phyloP scores from a whole-genome alignment of 1,139 yeast genomes.

The Yamadazyma diddensiae region DNA sequence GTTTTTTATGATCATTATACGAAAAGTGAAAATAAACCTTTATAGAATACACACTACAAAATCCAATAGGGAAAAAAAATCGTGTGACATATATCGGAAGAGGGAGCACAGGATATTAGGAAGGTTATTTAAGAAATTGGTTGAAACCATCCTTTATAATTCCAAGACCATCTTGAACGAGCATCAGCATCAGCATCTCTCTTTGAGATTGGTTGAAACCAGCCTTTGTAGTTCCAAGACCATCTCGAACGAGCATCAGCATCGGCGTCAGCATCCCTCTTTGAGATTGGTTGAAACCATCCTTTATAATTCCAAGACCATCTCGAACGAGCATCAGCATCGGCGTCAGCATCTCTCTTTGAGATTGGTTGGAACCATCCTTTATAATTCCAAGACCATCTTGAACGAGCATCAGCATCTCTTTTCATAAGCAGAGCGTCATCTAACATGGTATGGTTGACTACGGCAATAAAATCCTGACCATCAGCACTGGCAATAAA shows the following conservation, averaged over 20 bases:
- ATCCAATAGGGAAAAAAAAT: slow-evolving; percentile 1
- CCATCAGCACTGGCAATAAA: slow-evolving; percentile 14
- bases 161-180: slow-evolving; percentile 8
- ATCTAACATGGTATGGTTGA: slow-evolving; percentile 14
- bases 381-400: slow-evolving; percentile 10
- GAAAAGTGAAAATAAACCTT: background rate
- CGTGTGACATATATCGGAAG: too few species aligned
- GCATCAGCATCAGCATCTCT: slow-evolving; percentile 11
- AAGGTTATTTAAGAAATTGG: slow-evolving; percentile 6
- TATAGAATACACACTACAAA: slow-evolving; percentile 1
- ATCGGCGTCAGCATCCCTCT: slow-evolving; percentile 12
- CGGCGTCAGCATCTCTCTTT: slow-evolving; percentile 10
- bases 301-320: slow-evolving; percentile 8
- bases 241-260: slow-evolving; percentile 11
- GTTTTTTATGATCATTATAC: too few species aligned
- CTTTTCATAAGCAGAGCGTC: slow-evolving; percentile 7
- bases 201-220: slow-evolving; percentile 9
- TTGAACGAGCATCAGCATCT: slow-evolving; percentile 12
- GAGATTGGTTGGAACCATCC: slow-evolving; percentile 13
- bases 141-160: slow-evolving; percentile 7
- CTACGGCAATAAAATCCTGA: slow-evolving; percentile 12
- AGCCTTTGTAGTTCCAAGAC: slow-evolving; percentile 7
- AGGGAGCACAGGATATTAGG: background rate
- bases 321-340: slow-evolving; percentile 11
- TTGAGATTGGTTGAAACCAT: slow-evolving; percentile 11